Conservation (phyloP, 257 asterid species). For the Fraxinus pennsylvanica region DNA sequence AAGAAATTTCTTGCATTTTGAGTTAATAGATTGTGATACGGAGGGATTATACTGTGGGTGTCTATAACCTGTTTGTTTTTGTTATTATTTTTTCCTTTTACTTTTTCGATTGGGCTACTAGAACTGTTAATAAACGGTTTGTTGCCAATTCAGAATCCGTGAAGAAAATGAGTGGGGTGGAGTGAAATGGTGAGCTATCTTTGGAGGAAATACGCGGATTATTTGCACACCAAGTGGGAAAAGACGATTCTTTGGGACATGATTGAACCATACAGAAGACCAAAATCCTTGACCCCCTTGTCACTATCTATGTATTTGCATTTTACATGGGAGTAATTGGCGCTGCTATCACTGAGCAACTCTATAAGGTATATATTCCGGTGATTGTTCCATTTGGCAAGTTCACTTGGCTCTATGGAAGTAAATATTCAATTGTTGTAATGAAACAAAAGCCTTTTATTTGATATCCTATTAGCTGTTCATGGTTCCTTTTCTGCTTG, state of each 20-base stretch:
- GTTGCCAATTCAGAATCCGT: constrained; percentile 22
- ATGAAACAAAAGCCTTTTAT: neutral
- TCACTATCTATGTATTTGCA: constrained; percentile 66
- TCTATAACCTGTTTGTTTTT: constrained; percentile 22
- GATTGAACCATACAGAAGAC: constrained; percentile 85
- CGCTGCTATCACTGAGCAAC: constrained; percentile 86
- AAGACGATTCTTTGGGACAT: constrained; percentile 87
- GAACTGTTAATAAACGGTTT: constrained; percentile 4
- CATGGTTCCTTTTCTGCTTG: neutral
- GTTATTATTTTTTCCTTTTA: neutral
- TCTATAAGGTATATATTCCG: constrained; percentile 53
- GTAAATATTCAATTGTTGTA: neutral
- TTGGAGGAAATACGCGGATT: constrained; percentile 89
- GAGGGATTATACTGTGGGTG: neutral
- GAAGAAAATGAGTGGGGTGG: constrained; percentile 10
- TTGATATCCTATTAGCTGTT: neutral
- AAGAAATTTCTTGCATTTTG: neutral
- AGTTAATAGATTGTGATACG: neutral
- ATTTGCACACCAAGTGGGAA: constrained; percentile 73
- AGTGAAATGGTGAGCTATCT: constrained; percentile 59
- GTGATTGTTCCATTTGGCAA: neutral
- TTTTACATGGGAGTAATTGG: constrained; percentile 88
- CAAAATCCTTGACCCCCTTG: constrained; percentile 75
- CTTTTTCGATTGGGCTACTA: neutral
- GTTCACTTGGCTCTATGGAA: neutral